phyloP scores from a whole-genome alignment of 257 asterid species.

The Nicotiana otophora region DNA sequence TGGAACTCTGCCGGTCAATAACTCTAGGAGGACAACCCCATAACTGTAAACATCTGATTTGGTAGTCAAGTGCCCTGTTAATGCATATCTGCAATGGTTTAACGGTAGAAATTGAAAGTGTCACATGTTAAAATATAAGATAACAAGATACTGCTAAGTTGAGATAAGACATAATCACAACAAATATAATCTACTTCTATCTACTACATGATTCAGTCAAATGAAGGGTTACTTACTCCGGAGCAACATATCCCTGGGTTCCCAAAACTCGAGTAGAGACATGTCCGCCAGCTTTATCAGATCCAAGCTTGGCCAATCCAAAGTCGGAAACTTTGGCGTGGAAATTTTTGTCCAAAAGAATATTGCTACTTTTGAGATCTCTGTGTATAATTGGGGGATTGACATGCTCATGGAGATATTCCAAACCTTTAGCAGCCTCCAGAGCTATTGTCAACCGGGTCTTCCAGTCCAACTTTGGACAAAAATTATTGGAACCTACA shows the following conservation, averaged over 20 bases:
- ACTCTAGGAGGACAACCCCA: constrained; percentile 84
- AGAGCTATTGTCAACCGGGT: constrained; percentile 76
- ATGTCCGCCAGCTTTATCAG: constrained; percentile 89
- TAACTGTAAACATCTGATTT: constrained; percentile 95
- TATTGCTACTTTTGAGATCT: constrained; percentile 93
- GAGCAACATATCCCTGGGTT: constrained; percentile 97
- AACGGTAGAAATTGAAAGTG: not conserved
- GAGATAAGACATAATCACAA: not conserved
- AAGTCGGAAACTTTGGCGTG: constrained; percentile 92
- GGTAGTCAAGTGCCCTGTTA: constrained; percentile 86
- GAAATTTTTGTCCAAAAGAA: constrained; percentile 67
- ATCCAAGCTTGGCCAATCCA: constrained; percentile 81
- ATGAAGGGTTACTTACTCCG: constrained; percentile 50
- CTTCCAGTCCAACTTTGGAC: constrained; percentile 72
- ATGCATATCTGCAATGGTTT: constrained; percentile 53
- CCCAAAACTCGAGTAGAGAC: constrained; percentile 93
- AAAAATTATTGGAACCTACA: constrained; percentile 42
- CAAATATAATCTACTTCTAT: not conserved
- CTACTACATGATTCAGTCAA: not conserved
- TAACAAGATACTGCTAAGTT: not conserved
- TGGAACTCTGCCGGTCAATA: constrained; percentile 88
- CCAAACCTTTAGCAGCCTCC: constrained; percentile 93
- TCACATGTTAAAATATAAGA: not conserved
- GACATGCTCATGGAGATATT: constrained; percentile 80
- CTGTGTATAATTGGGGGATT: constrained; percentile 83